Base-by-base conservation (phyloP, 371 early-diverging fungal species). In the Syncephalastrum sp. region DNA sequence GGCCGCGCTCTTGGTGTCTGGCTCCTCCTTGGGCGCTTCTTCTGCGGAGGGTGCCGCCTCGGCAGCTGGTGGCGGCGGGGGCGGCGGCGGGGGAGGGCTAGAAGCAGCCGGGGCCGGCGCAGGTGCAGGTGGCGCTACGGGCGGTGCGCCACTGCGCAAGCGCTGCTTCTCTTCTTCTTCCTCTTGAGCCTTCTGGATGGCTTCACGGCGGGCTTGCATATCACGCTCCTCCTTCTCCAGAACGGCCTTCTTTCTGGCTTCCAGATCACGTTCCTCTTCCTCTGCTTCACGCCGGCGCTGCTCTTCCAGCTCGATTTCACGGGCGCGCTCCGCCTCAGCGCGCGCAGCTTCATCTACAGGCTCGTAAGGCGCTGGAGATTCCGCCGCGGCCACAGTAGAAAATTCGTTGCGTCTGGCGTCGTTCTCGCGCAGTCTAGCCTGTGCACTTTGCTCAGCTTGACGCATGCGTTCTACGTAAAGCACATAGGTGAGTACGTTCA, bases 371-470 rank as follows among this genome's bases (percentile, higher is more conserved):
- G 51, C 50, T 7, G 29, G 15, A 16, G 48, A 42, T 50, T 55
- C 51, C 7, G 49, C 57, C 10, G 12, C 38, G 8, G 38, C 12
- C 38, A 10, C 10, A 12, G 10, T 2, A 13, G 49, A 44, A 15
- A 24, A 56, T 51, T 70, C 71, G 42, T 69, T 51, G 23, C 69
- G 64, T 56, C 63, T 53, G n/a, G 23, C 27, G 19, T 66, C 69
- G 8, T 62, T 51, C 6, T 62, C 55, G 42, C 69, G 68, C 14
- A 73, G 23, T 19, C 65, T 58, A 10, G 66, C 69, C 52, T 75
- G 73, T 13, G 75, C 75, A 46, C 63, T 58, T 27, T 59, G 69
- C 49, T 77, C 72, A 42, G 67, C 72, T 47, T 73, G 68, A 23
- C 69, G 69, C 19, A 73, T 61, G 10, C 68, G 67, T 46, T 65